Base-by-base conservation (phyloP, 331 rosid species). In the Quercus lobata region DNA sequence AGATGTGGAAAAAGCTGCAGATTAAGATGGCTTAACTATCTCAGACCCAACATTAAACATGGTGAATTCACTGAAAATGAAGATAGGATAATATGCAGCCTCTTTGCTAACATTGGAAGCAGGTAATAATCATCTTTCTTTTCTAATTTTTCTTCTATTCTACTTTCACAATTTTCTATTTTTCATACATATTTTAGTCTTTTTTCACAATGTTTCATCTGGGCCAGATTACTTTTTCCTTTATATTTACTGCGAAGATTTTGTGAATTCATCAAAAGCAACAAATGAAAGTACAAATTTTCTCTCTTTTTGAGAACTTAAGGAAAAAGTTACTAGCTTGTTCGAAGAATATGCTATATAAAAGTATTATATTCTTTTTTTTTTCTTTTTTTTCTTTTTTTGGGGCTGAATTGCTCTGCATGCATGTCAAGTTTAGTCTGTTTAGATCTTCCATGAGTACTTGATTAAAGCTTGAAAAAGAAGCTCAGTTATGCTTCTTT, bases 1-100 rank as follows among this genome's bases (percentile, higher is more conserved):
- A 92, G 98, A 78, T 94, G 98, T 76, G 98, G 98, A 37, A 94
- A 94, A 83, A 94, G 98, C 66, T 94, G 98, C 84, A 90, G 98
- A 80, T 79, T 94, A 7, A 90, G 98, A 80, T 94, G 98, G 98
- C 92, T 94, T 18, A 94, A 94, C 86, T 94, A 94, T 90, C 93
- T 94, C 8, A 87, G 98, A 25, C 98, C 98, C 73, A 86, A 94
- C 82, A 92, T 94, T 76, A 92, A 91, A 66, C 98, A 94, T 61
- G 98, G 98, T 0, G 92, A 92, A 41, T 94, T 94, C 84, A 88
- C 98, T 83, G 93, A 88, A 19, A 88, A 87, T 27, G 98, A 94
- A 90, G 98, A 94, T 60, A 83, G 79, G 54, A 61, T 92, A 17
- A 94, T 94, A 74, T 89, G 91, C 82, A 81, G 54, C 87, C 97